These are phyloP conservation scores for Candida boleticola DNA, from an alignment of 805 yeast genomes.

Conservation along the genomic window DNA sequence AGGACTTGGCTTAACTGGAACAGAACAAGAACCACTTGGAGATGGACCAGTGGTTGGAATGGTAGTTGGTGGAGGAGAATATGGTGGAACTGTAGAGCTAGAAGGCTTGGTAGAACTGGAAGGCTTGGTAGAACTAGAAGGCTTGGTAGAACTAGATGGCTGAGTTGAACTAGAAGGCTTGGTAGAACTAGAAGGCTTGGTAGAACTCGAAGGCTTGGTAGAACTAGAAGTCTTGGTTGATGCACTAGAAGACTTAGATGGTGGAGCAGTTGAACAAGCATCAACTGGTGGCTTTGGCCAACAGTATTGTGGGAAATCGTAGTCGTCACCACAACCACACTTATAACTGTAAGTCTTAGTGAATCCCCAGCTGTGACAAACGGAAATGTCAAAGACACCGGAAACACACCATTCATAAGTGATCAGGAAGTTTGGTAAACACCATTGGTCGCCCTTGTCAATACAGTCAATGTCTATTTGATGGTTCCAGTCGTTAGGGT, in stretches of 20 bases:
- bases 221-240: neutral
- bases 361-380: conserved; percentile 1
- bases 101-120: neutral
- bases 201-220: neutral
- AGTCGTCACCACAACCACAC: conserved; percentile 3
- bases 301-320: conserved; percentile 4
- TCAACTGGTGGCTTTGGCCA: conserved; percentile 3
- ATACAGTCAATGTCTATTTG: conserved; percentile 2
- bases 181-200: neutral
- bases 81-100: neutral
- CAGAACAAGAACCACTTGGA: neutral
- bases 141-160: neutral
- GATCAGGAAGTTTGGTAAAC: conserved; percentile 4
- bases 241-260: neutral
- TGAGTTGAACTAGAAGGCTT: neutral
- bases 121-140: neutral
- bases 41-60: conserved; percentile 2
- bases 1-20: neutral
- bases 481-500: neutral
- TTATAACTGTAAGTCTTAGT: neutral
- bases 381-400: neutral
- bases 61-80: neutral
- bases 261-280: neutral
- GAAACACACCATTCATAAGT: conserved; percentile 1
- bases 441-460: conserved; percentile 2